Conservation (phyloP, 2,329 filamentous ascomycete genomes). For the Fusarium continuum region DNA sequence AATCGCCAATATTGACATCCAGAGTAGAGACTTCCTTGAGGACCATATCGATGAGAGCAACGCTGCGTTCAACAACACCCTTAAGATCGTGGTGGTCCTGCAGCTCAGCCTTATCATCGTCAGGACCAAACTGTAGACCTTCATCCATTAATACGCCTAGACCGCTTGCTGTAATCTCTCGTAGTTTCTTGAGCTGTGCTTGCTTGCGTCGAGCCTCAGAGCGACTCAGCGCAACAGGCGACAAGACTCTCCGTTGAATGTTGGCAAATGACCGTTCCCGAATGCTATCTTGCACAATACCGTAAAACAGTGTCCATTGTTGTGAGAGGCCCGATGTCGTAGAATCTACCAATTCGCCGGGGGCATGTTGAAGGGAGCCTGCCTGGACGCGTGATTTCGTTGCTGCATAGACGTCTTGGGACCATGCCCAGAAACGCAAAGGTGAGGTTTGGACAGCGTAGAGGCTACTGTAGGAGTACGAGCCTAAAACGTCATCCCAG, state of each 20-base stretch:
- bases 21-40: conserved; percentile 74
- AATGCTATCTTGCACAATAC: conserved; percentile 79
- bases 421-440: conserved; percentile 75
- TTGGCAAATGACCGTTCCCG: conserved; percentile 75
- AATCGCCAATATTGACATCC: conserved; percentile 69
- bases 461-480: conserved; percentile 78
- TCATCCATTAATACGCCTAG: conserved; percentile 89
- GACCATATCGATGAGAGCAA: conserved; percentile 87
- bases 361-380: conserved; percentile 43
- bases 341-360: conserved; percentile 49
- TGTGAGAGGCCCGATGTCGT: conserved; percentile 54
- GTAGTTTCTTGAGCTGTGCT: conserved; percentile 73
- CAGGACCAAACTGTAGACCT: conserved; percentile 74
- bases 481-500: conserved; percentile 89
- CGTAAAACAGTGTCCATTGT: conserved; percentile 78
- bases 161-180: conserved; percentile 84
- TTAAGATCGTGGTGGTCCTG: conserved; percentile 67
- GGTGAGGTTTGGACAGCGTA: conserved; percentile 91
- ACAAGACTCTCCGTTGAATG: conserved; percentile 76
- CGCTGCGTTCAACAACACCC: conserved; percentile 78
- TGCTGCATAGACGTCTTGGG: conserved; percentile 74
- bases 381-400: conserved; percentile 58
- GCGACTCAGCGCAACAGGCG: conserved; percentile 79
- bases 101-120: conserved; percentile 65
- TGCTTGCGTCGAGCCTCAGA: conserved; percentile 81